Base-by-base conservation (phyloP, 2,329 filamentous ascomycete species). In the Fusarium liriodendri region DNA sequence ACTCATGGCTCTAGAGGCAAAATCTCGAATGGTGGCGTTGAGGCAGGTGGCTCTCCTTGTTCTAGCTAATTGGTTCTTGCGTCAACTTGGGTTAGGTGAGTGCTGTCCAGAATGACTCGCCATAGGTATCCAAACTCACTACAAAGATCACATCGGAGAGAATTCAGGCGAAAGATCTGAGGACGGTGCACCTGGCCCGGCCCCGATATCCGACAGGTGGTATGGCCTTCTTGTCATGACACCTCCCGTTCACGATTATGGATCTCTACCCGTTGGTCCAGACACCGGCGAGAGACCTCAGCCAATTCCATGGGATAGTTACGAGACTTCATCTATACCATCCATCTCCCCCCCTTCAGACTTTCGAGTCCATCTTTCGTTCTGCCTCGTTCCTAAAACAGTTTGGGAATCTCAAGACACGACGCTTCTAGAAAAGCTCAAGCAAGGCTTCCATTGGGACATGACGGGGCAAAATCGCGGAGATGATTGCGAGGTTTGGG, bases 371-470 rank as follows among this genome's bases (percentile, higher is more conserved):
- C 57, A 72, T 6, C 16, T 72, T 1, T 10, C 62, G 5, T 10
- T 72, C 13, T 72, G 70, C 2, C 45, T 72, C 1, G 7, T 73
- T 7, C 70, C 70, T 2, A 73, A 5, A 18, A 55, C 45, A 5
- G 27, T 35, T 5, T 72, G 70, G 70, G 2, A 45, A 2, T 72
- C 70, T 6, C 33, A 14, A 8, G 35, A 32, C 4, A 72, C 60
- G 33, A 70, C 66, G 4, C 2, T 72, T 1, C 9, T 66, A 4
- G 70, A 61, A 2, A 70, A 67, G 13, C 61, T 73, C 6, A 63
- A 16, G 22, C 27, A 61, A 1, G 70, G 70, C 0, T 58, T 73
- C 0, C 70, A 70, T 14, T 72, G 70, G 70, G 22, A 10, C 1
- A 52, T 73, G 6, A 66, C 33, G 1, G 61, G 66, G 4, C 57